Evolutionary conservation across 2,329 filamentous ascomycete species (phyloP).

Genomic region (Blumeria graminis): DNA sequence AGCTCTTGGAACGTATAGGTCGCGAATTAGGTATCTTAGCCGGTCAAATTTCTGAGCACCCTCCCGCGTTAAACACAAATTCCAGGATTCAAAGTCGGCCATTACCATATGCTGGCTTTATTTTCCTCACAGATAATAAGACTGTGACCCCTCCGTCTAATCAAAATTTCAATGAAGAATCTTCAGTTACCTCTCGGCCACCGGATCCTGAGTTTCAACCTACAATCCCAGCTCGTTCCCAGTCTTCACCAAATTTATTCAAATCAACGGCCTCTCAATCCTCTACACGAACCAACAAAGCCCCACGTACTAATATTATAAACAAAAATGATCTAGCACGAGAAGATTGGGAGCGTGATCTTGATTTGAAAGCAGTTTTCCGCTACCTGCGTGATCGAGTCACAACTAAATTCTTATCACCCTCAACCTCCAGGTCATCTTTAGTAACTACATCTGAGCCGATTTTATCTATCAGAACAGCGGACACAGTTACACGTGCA

Average conservation of each 20-base stretch:
- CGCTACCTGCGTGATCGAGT: constrained; percentile 63
- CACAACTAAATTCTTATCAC: constrained; percentile 21
- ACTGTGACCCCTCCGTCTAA: constrained; percentile 10
- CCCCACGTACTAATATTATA: neutral
- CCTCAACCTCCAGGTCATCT: constrained; percentile 17
- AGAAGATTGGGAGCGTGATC: constrained; percentile 62
- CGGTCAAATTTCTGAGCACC: constrained; percentile 52
- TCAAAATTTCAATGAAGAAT: neutral
- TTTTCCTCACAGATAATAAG: constrained; percentile 30
- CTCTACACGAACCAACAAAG: neutral
- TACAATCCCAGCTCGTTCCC: constrained; percentile 9
- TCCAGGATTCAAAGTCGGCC: constrained; percentile 35
- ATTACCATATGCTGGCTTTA: constrained; percentile 57
- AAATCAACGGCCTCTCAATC: neutral
- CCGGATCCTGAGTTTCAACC: constrained; percentile 11
- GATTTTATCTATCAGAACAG: constrained; percentile 25
- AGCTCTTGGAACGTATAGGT: constrained; percentile 62
- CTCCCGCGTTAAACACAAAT: constrained; percentile 74
- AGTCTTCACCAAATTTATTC: neutral
- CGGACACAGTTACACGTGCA: constrained; percentile 50
- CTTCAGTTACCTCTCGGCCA: constrained; percentile 3
- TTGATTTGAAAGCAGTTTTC: constrained; percentile 83
- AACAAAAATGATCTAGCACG: constrained; percentile 5
- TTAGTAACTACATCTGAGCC: constrained; percentile 19
- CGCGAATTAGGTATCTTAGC: constrained; percentile 68